Base-by-base conservation (phyloP, 176 grass and related monocot species). In the Echinochloa phyllopogon region DNA sequence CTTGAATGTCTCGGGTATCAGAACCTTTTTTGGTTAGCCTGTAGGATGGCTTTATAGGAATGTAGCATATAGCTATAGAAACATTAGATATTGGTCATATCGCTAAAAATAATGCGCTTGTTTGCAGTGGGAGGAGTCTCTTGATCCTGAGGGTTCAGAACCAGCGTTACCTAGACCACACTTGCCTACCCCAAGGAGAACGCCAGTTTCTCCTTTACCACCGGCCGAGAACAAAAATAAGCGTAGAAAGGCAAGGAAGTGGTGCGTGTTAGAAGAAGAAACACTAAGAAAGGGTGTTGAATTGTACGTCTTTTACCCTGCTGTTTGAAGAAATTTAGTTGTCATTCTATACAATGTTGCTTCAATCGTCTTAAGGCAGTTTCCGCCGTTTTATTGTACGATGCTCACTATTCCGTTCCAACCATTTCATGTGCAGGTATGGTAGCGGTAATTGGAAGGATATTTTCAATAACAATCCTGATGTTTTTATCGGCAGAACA, bases 361-460 rank as follows among this genome's bases (percentile, higher is more conserved):
- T 87, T 56, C 78, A 48, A 74, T 77, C 78, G 0, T 5, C 48
- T 49, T 15, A 53, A 64, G 10, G 4, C 57, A 53, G 51, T 71
- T 69, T 87, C 4, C 18, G 13, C 59, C 0, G 5, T 67, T 55
- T 33, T 82, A 33, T 74, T 77, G 42, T 80, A 36, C 48, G 1
- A 36, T 81, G 45, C 25, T 68, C 5, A 69, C 15, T 13, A 15
- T 18, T 71, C 58, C 21, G 9, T 42, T 55, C 47, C 17, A 24
- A 21, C 64, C 64, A 24, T 62, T 74, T 79, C 10, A 53, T 74
- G 43, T 83, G 72, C 73, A 97, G 94, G 77, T 81, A 81, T 85
- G 92, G 92, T 75, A 86, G 8, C 6, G 80, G 92, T 17, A 92
- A 83, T 68, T 97, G 92, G 94, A 94, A 94, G 63, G 71, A 88